A percentile compares a stretch with the other conserved stretches of the same genome.
Conservation (phyloP, 139 green algal species). For the Dunaliella primolecta region DNA sequence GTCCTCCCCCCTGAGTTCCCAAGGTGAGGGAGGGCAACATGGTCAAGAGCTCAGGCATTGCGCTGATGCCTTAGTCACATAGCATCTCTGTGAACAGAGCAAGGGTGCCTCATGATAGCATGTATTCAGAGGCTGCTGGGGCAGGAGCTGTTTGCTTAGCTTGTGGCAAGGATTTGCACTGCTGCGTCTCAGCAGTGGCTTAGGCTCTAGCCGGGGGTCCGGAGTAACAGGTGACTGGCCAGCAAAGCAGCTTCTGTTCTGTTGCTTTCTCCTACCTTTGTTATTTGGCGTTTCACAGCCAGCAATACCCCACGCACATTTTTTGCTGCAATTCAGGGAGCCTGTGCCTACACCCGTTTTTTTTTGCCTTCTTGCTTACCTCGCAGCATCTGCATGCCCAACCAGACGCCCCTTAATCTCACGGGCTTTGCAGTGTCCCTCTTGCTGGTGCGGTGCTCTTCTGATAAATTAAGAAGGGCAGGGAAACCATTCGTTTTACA, state of each 20-base stretch:
- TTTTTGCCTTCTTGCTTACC: no score
- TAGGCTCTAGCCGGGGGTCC: no score
- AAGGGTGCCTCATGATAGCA: neutral
- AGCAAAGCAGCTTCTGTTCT: no score
- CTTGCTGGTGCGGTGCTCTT: conserved; percentile 26
- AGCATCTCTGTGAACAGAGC: neutral
- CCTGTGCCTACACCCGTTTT: no score
- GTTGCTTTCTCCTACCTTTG: no score
- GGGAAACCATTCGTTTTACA: neutral
- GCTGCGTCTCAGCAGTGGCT: neutral
- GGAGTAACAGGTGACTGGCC: no score
- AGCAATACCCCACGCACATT: no score
- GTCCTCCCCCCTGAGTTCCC: neutral
- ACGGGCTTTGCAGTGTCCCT: conserved; percentile 40
- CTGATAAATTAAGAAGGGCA: neutral
- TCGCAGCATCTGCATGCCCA: conserved; percentile 20
- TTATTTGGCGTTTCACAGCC: no score
- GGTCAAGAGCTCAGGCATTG: neutral
- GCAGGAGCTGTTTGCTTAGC: neutral
- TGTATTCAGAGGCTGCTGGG: neutral
- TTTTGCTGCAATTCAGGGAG: no score
- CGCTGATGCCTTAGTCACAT: neutral
- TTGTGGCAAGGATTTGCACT: neutral
- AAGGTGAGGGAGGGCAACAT: neutral
- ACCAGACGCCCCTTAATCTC: conserved; percentile 23